phyloP scores from a whole-genome alignment of 805 yeast genomes.

The Barnettozyma wickerhamii region DNA sequence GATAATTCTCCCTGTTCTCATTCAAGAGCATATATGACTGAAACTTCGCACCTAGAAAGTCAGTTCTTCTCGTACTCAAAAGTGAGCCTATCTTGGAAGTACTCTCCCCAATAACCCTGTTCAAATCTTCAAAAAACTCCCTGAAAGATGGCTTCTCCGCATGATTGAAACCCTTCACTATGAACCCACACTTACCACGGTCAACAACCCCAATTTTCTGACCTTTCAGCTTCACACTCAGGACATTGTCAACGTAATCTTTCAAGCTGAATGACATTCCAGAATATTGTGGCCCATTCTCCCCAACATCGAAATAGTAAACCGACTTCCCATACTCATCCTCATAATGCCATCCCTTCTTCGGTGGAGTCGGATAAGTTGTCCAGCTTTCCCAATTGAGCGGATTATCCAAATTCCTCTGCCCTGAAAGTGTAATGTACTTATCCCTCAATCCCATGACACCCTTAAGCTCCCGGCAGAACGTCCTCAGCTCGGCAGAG shows the following conservation, averaged over 20 bases:
- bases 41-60: constrained; percentile 31
- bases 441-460: constrained; percentile 54
- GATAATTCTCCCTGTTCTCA: constrained; percentile 30
- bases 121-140: constrained; percentile 29
- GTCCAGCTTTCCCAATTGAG: constrained; percentile 62
- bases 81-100: constrained; percentile 10
- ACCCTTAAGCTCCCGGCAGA: constrained; percentile 14
- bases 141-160: constrained; percentile 24
- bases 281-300: constrained; percentile 26
- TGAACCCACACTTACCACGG: not conserved
- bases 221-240: constrained; percentile 6
- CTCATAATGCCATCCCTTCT: constrained; percentile 38
- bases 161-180: constrained; percentile 2
- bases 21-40: constrained; percentile 32
- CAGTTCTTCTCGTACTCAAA: constrained; percentile 25
- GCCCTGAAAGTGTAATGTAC: constrained; percentile 61
- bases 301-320: constrained; percentile 21
- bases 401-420: constrained; percentile 67
- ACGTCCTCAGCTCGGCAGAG: constrained; percentile 10
- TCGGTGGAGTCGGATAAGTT: constrained; percentile 76
- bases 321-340: constrained; percentile 25
- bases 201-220: not conserved
- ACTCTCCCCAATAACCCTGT: constrained; percentile 19
- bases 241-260: constrained; percentile 22
- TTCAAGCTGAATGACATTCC: constrained; percentile 33